A percentile compares a stretch with the other conserved stretches of the same genome.
Evolutionary conservation across 1,284 basidiomycete species (phyloP).

Genomic region (Trichosporon sp.): DNA sequence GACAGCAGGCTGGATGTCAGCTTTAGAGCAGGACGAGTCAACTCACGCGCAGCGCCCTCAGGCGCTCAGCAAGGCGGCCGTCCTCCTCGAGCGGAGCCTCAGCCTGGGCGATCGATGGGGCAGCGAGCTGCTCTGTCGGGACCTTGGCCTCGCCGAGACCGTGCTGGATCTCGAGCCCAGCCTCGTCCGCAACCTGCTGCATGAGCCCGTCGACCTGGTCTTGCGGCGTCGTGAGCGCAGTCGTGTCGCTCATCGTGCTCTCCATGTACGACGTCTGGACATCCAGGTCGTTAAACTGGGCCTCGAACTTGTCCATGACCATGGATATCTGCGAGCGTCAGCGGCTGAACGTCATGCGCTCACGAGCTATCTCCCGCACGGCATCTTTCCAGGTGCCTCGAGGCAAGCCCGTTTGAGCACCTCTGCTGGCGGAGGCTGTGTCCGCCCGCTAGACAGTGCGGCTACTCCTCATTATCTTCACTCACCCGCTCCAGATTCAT

Average conservation of each 20-base stretch:
- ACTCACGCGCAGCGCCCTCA: conserved; percentile 43
- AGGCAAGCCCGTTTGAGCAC: too few species aligned
- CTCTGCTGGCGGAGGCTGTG: background rate
- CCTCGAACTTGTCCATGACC: conserved; percentile 99
- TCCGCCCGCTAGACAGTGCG: background rate
- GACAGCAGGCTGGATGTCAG: conserved; percentile 3
- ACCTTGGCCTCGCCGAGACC: conserved; percentile 67
- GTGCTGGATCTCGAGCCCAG: conserved; percentile 90
- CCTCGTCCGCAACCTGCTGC: conserved; percentile 93
- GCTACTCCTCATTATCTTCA: too few species aligned
- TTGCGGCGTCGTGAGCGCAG: conserved; percentile 87
- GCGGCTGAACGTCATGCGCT: too few species aligned
- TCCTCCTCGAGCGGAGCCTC: conserved; percentile 39
- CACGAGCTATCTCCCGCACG: too few species aligned
- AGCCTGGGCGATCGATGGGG: conserved; percentile 39
- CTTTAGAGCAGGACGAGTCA: background rate
- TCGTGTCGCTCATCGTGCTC: conserved; percentile 88
- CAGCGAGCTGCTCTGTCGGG: conserved; percentile 41
- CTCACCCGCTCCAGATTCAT: conserved; percentile 95
- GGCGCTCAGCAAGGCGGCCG: conserved; percentile 35
- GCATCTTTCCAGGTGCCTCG: too few species aligned
- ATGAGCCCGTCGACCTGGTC: conserved; percentile 93
- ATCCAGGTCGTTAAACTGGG: conserved; percentile 93
- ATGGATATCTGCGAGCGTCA: conserved; percentile 73
- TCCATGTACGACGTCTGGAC: conserved; percentile 99